phyloP scores from a whole-genome alignment of 306 rosid species.

The Leucaena leucocephala region DNA sequence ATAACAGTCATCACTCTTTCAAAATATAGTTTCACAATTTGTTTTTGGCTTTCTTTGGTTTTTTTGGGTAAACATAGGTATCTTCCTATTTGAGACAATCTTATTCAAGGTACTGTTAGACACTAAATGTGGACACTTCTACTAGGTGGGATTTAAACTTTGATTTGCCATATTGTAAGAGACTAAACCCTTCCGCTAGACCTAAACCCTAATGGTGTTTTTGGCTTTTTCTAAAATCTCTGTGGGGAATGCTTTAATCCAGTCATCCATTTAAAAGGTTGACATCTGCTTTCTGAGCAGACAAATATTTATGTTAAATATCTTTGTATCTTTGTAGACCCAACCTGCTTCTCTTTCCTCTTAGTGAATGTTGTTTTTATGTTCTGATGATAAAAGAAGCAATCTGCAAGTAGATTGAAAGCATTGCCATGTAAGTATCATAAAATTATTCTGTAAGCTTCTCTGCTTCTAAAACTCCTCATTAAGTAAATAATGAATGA shows the following conservation, averaged over 20 bases:
- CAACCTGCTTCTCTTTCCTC: neutral
- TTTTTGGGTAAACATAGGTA: too few relatives aligned
- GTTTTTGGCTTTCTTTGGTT: neutral
- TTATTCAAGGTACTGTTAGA: too few relatives aligned
- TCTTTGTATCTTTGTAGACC: neutral
- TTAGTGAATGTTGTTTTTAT: neutral
- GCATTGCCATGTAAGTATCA: neutral
- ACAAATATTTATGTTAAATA: too few relatives aligned
- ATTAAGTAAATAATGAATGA: too few relatives aligned
- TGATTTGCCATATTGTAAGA: too few relatives aligned
- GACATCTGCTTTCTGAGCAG: neutral
- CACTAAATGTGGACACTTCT: too few relatives aligned
- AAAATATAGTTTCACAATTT: too few relatives aligned
- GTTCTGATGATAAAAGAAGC: neutral
- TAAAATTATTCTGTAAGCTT: neutral
- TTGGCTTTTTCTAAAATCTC: neutral
- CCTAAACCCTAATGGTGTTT: too few relatives aligned
- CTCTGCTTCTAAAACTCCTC: neutral
- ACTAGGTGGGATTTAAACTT: too few relatives aligned
- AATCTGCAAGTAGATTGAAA: neutral
- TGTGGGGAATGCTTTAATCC: neutral
- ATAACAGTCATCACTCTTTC: neutral
- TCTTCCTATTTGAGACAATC: too few relatives aligned
- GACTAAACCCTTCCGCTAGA: too few relatives aligned
- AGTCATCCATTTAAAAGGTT: neutral